phyloP scores from a whole-genome alignment of 129 eudicot species.

The Tanacetum coccineum region DNA sequence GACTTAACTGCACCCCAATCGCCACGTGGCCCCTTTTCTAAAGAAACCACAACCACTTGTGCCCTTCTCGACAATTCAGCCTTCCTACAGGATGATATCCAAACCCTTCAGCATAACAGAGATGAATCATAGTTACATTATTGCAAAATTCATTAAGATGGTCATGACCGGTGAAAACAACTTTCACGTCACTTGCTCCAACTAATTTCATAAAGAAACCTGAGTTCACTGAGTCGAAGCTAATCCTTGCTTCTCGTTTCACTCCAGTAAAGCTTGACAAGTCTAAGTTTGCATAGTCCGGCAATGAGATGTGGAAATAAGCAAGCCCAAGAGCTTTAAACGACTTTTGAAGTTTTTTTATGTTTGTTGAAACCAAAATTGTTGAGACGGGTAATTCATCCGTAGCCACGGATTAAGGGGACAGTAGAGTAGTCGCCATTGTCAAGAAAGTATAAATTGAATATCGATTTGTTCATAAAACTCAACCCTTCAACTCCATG shows the following conservation, averaged over 20 bases:
- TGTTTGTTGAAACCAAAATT: conserved; percentile 71
- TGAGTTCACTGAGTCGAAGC: conserved; percentile 71
- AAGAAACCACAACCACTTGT: conserved; percentile 58
- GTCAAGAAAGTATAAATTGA: conserved; percentile 81
- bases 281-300: conserved; percentile 67
- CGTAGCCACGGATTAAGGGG: conserved; percentile 79
- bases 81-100: conserved; percentile 92
- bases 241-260: conserved; percentile 75
- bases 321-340: too few relatives aligned
- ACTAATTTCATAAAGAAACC: conserved; percentile 74
- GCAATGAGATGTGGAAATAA: conserved; percentile 87
- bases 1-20: too few relatives aligned
- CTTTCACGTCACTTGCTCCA: conserved; percentile 81
- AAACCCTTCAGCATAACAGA: conserved; percentile 90
- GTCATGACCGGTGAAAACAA: conserved; percentile 72
- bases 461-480: conserved; percentile 48
- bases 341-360: too few relatives aligned
- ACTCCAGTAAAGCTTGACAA: conserved; percentile 75
- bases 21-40: too few relatives aligned
- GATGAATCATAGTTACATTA: conserved; percentile 48
- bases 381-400: conserved; percentile 91
- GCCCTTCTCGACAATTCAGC: conserved; percentile 93
- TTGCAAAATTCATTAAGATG: conserved; percentile 96
- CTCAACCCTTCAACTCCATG: too few relatives aligned
- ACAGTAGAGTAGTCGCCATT: conserved; percentile 90